phyloP scores from a whole-genome alignment of 164 flowering plant species.

The Sedum album region DNA sequence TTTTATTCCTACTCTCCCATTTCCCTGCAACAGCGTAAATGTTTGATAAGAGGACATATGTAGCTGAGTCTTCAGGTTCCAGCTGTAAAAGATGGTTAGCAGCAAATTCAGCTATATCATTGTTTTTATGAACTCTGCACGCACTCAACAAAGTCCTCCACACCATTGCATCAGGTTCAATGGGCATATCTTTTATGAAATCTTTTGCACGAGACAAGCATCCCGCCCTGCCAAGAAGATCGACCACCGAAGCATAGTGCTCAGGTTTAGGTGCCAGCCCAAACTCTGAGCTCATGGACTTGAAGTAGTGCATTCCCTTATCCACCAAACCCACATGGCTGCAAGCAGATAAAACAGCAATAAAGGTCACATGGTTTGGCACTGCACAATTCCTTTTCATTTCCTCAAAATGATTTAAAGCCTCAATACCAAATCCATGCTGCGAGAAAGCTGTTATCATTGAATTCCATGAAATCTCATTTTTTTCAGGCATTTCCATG shows the following conservation, averaged over 20 bases:
- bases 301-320: conserved; percentile 26
- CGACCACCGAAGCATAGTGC: conserved; percentile 37
- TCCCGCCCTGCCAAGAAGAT: conserved; percentile 34
- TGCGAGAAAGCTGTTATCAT: conserved; percentile 34
- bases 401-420: conserved; percentile 25
- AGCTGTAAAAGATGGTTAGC: conserved; percentile 25
- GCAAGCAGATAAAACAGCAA: conserved; percentile 34
- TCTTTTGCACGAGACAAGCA: conserved; percentile 21
- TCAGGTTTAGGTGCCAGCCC: conserved; percentile 30
- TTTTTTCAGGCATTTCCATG: conserved; percentile 20
- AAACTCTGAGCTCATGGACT: conserved; percentile 26
- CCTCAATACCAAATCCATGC: conserved; percentile 29
- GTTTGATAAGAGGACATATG: conserved; percentile 36
- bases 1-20: conserved; percentile 24
- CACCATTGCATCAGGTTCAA: conserved; percentile 30
- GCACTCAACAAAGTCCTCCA: conserved; percentile 42
- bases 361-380: conserved; percentile 28
- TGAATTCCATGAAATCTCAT: conserved; percentile 35
- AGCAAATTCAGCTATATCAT: conserved; percentile 30
- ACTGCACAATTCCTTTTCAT: conserved; percentile 18
- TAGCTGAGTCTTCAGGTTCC: conserved; percentile 38
- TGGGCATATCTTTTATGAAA: conserved; percentile 31
- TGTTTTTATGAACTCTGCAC: conserved; percentile 25
- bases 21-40: conserved; percentile 28
- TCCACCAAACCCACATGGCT: conserved; percentile 34